A percentile compares a stretch with the other conserved stretches of the same genome.
phyloP scores from a whole-genome alignment of 345 rosid species.

The Syzygium jambos region DNA sequence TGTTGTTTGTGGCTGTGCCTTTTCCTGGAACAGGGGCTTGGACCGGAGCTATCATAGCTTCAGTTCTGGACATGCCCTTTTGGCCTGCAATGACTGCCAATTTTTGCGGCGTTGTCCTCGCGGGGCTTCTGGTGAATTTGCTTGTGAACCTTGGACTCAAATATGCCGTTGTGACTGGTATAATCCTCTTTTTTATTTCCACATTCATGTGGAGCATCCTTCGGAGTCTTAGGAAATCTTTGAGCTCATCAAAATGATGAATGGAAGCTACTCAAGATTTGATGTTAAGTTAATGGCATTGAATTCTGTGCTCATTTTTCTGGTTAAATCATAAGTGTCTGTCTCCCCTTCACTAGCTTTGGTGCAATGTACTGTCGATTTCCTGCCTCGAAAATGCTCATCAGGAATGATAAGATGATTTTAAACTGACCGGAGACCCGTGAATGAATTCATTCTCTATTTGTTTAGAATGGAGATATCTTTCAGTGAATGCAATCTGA shows the following conservation, averaged over 20 bases:
- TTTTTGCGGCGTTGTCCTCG: constrained; percentile 71
- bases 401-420: not conserved
- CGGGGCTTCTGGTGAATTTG: constrained; percentile 79
- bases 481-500: not conserved
- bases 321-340: not conserved
- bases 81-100: constrained; percentile 75
- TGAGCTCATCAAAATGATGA: constrained; percentile 23
- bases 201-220: constrained; percentile 85
- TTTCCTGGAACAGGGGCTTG: constrained; percentile 97
- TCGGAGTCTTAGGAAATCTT: constrained; percentile 47
- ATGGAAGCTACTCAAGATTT: not conserved
- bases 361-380: not conserved
- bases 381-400: not conserved
- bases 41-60: constrained; percentile 89
- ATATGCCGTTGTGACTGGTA: constrained; percentile 61
- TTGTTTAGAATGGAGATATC: not conserved
- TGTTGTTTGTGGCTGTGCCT: constrained; percentile 96
- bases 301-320: not conserved
- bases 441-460: not conserved
- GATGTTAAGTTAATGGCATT: not conserved
- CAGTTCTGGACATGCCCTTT: constrained; percentile 86
- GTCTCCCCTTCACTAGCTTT: not conserved
- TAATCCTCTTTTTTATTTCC: constrained; percentile 56
- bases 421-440: not conserved
- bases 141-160: constrained; percentile 77